These are phyloP conservation scores for Rhizopogon rudus DNA, from an alignment of 768 basidiomycete species.

Conservation along the genomic window DNA sequence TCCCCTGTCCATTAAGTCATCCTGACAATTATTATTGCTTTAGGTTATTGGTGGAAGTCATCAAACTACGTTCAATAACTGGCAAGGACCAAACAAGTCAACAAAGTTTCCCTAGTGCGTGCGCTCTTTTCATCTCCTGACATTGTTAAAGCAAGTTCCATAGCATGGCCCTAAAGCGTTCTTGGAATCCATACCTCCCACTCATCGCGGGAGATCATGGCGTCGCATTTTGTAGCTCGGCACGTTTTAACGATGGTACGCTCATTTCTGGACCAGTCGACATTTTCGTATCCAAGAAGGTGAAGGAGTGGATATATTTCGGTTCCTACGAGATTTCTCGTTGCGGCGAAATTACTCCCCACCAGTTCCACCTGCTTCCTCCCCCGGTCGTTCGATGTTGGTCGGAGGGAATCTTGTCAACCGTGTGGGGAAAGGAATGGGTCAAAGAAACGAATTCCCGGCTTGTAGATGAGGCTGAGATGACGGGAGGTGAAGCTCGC, in stretches of 20 bases:
- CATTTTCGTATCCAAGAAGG: conserved; percentile 10
- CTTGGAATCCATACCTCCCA: conserved; percentile 14
- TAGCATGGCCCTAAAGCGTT: conserved; percentile 10
- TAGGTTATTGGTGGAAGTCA: background rate
- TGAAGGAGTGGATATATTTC: background rate
- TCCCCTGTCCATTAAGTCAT: background rate
- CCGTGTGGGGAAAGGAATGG: conserved; percentile 1
- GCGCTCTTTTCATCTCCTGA: background rate
- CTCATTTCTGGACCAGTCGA: conserved; percentile 5
- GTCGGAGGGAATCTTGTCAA: conserved; percentile 3
- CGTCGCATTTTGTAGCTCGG: conserved; percentile 6
- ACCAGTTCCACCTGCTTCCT: conserved; percentile 7
- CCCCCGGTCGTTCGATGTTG: conserved; percentile 4
- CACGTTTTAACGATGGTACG: background rate
- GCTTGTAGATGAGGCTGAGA: background rate
- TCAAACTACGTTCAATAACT: background rate
- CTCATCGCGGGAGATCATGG: conserved; percentile 10
- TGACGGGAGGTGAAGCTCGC: background rate
- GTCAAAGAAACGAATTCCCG: background rate
- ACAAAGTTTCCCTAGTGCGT: background rate
- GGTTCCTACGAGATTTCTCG: conserved; percentile 9
- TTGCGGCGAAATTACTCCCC: conserved; percentile 10
- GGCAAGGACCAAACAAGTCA: background rate
- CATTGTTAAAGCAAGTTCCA: background rate
- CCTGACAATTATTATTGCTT: background rate